Percentiles rank a stretch among this genome's conserved stretches.
phyloP scores from a whole-genome alignment of 1,284 basidiomycete species.

The Ceratobasidium sp. region DNA sequence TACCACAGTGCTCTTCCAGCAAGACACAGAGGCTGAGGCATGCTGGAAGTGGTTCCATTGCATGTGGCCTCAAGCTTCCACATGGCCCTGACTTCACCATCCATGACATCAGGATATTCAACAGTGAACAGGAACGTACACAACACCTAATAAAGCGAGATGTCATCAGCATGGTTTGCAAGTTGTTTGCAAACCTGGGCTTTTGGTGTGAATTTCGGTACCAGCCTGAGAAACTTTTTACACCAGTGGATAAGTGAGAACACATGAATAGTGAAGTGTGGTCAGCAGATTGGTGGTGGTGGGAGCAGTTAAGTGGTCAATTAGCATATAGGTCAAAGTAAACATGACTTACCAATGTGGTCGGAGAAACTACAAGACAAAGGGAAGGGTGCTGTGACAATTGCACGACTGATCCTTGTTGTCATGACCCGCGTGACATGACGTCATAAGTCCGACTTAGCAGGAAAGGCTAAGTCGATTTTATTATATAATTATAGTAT shows the following conservation, averaged over 20 bases:
- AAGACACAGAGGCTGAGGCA: too few species aligned
- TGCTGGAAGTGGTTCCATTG: too few species aligned
- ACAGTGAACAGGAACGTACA: too few species aligned
- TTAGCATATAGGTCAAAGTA: neutral
- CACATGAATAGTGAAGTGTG: neutral
- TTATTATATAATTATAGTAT: too few species aligned
- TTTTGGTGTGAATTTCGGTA: neutral
- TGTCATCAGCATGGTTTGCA: neutral
- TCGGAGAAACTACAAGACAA: neutral
- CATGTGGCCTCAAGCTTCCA: too few species aligned
- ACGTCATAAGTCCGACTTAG: too few species aligned
- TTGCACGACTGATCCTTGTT: neutral
- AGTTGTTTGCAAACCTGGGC: neutral
- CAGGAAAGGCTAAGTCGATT: too few species aligned
- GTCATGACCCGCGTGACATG: too few species aligned
- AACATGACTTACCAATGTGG: too few species aligned
- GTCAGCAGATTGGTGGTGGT: conserved; percentile 14
- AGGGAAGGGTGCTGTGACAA: neutral
- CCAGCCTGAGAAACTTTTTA: neutral
- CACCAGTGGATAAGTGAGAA: neutral
- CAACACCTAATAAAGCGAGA: neutral
- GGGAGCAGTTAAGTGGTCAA: neutral
- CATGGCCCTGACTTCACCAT: neutral
- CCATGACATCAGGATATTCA: neutral
- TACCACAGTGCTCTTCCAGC: too few species aligned